Evolutionary conservation across 2,329 filamentous ascomycete species (phyloP), one percentile per base, ranked within the genome.

Genomic region (Trichoderma afroharzianum): DNA sequence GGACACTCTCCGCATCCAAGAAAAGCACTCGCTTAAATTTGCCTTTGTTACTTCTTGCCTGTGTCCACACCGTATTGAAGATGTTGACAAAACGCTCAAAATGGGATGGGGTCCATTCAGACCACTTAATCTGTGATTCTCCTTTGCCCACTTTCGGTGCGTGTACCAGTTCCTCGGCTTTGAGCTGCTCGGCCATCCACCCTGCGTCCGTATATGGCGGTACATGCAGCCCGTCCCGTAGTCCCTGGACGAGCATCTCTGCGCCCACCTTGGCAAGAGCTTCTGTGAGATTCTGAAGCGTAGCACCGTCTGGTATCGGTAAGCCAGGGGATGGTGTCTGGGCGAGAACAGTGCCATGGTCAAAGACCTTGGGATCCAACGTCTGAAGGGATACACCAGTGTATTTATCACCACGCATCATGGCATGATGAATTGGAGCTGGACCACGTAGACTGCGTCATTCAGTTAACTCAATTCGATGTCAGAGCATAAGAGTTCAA

Each of bases 381-480:
- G 95, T 98, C 80, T 99, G 96, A 30, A 99, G 84, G 0, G 93
- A 92, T 26, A 98, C 87, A 28, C 96, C 96, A 0, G 92, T 93
- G 72, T 83, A 82, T 1, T 77, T 77, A 69, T 88, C 84, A 14
- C 86, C 83, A 32, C 87, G 82, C 15, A 98, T 85, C 43, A 98
- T 85, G n/a, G 93, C 90, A 80, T 95, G 92, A 74, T 97, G 92
- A 15, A 99, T 85, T 0, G 96, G 96, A 2, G 96, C 93, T 12
- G 96, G 88, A 2, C 96, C 96, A 71, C 92, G 91, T 72, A 97
- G 89, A 79, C 92, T 93, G 71, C 4, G 15, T n/a, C 21, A 61
- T 43, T 5, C n/a, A 4, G 55, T 43, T 32, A 26, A 30, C n/a
- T 24, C 32, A 26, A 11, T 9, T 62, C 1, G 64, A 43, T 59